A percentile compares a stretch with the other conserved stretches of the same genome.
Evolutionary conservation across 805 yeast species (phyloP).

Genomic region (Nakazawaea sp.): DNA sequence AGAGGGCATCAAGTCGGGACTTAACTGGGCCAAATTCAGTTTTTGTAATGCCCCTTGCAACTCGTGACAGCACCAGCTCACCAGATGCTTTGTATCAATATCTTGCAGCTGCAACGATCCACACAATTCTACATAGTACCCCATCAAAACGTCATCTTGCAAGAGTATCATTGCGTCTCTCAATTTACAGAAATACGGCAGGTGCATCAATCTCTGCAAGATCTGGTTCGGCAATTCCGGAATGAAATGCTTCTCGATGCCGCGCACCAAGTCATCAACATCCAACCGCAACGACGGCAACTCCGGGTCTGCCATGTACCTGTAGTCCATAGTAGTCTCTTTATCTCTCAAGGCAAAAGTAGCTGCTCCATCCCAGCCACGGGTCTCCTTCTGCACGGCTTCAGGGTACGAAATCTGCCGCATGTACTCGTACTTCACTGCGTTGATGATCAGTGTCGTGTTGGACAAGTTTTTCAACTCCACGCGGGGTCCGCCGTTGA

Average conservation of each 20-base stretch:
- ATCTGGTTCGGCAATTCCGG: constrained; percentile 62
- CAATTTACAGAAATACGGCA: constrained; percentile 51
- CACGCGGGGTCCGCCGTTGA: constrained; percentile 64
- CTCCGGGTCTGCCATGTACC: constrained; percentile 95
- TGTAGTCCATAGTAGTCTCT: constrained; percentile 77
- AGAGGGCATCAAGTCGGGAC: constrained; percentile 24
- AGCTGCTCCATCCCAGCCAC: constrained; percentile 84
- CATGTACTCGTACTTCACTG: constrained; percentile 64
- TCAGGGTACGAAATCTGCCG: constrained; percentile 46
- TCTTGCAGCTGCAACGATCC: constrained; percentile 13
- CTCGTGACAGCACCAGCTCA: constrained; percentile 82
- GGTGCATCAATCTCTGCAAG: constrained; percentile 31
- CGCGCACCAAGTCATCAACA: constrained; percentile 30
- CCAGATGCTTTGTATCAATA: constrained; percentile 33
- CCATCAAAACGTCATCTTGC: constrained; percentile 38
- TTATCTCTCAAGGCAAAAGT: constrained; percentile 69
- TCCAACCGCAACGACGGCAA: constrained; percentile 53
- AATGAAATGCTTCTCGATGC: constrained; percentile 26
- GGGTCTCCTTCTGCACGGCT: constrained; percentile 47
- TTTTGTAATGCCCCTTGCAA: constrained; percentile 63
- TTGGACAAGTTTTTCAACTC: constrained; percentile 89
- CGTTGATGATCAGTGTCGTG: constrained; percentile 70
- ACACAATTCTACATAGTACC: constrained; percentile 45
- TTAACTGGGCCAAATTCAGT: constrained; percentile 23
- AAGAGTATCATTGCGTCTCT: constrained; percentile 73